Evolutionary conservation across 192 early-diverging fungal species (phyloP), one percentile per base, ranked within the genome.

Genomic region (Chytriomyces sp.): DNA sequence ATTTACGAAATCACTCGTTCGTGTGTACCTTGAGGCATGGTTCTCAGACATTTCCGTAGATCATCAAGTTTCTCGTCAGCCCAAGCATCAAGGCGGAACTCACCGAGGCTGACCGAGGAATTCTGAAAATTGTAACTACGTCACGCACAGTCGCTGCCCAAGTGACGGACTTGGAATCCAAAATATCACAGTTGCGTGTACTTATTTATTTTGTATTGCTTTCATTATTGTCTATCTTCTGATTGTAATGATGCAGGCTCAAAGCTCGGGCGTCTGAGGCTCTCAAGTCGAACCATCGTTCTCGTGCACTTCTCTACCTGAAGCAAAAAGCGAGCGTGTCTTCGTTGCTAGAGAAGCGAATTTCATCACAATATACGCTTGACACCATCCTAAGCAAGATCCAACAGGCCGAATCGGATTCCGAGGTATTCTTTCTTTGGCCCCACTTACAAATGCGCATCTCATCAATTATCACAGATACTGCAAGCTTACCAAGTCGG

Each of bases 341-440:
- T 12, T 61, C 76, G 8, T 62, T 91, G n/a, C 52, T 91, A 17
- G 80, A 84, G 30, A 83, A 86, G 59, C 78, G 89, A 6, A 36
- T 90, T 6, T 63, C 64, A 5, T 88, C 87, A 19, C 67, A 89
- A 12, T 83, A 89, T 32, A 85, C 86, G 0, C 80, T 91, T 31
- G 86, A 88, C 25, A 74, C 76, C 4, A 87, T 91, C 31, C 57
- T 91, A 28, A 72, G 85, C 32, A 86, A 85, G 57, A 90, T 91
- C 40, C 84, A 89, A 55, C 73, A 75, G 5, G 86, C 89, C 7
- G 87, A 89, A 55, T 82, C 82, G 7, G 87, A 91, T 68, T 49
- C 82, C 0, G 87, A 89, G 74, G 88, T 32, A 56, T 49, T 64
- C 65, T 25, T 39, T 36, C 63, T 14, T 57, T 52, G 38, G 33